Base-by-base conservation (phyloP, 2,329 filamentous ascomycete species). In the Epichloe bromicola region DNA sequence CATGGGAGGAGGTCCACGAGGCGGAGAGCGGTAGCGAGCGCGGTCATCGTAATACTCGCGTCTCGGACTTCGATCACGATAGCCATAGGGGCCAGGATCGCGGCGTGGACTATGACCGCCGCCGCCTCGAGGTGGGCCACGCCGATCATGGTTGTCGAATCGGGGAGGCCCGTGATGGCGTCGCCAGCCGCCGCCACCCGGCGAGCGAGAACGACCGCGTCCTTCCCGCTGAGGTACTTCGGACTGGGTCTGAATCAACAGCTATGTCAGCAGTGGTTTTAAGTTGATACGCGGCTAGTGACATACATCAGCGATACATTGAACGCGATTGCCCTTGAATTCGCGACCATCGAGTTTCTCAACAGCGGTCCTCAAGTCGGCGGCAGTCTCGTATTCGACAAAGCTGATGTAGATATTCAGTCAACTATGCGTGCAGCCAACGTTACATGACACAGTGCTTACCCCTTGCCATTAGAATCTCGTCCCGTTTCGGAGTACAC, bases 401-500 rank as follows among this genome's bases (percentile, higher is more conserved):
- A 96, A 97, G 63, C 91, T 96, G 37, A 8, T 5, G n/a, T n/a
- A 4, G 11, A 30, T 12, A 14, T 12, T 11, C 7, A 14, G 48
- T 49, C 20, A 49, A 42, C 43, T 45, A 17, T 17, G 36, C 17
- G 14, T 23, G 8, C 2, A 17, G 11, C 20, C 2, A 15, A 20
- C 15, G 36, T 36, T 10, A 33, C 20, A 33, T 15, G n/a, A 36
- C 3, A 38, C 20, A 50, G 59, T 50, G 57, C 85, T 71, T 71
- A 95, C 89, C 91, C 91, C 80, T 86, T 88, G 58, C 89, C 88
- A 67, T 94, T 88, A 59, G 85, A 86, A 66, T 95, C 90, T 63
- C 91, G 89, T 61, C 84, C 85, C 54, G 94, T 94, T 73, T 98
- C 93, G 58, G 90, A 96, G 69, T 95, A 98, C 63, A 98, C 93